These are phyloP conservation scores for Suhomyces atakaporum DNA, from an alignment of 1,139 yeast genomes.

Conservation along the genomic window DNA sequence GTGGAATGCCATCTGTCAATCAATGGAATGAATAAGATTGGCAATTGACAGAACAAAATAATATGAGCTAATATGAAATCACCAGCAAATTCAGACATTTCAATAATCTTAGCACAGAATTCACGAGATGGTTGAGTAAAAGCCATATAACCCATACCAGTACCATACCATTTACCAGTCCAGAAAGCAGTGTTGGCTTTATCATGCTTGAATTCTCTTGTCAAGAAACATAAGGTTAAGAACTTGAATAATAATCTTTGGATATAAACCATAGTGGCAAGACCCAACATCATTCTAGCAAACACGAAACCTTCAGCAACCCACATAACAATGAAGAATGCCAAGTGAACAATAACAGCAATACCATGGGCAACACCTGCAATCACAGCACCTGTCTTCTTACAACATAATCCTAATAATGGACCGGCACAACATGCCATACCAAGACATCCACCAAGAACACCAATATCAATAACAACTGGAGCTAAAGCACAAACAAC, in stretches of 20 bases:
- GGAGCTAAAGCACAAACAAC: constrained; percentile 92
- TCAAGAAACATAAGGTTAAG: constrained; percentile 74
- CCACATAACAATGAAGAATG: constrained; percentile 96
- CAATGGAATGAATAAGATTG: constrained; percentile 80
- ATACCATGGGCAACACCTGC: constrained; percentile 97
- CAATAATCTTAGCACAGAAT: constrained; percentile 90
- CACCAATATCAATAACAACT: constrained; percentile 86
- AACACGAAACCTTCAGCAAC: constrained; percentile 91
- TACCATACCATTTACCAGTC: constrained; percentile 99
- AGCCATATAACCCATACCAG: constrained; percentile 94
- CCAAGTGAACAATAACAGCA: constrained; percentile 81
- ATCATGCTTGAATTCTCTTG: constrained; percentile 97
- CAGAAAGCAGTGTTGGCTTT: constrained; percentile 98
- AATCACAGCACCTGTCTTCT: constrained; percentile 95
- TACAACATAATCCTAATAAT: constrained; percentile 89
- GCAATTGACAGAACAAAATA: constrained; percentile 85
- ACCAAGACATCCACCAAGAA: constrained; percentile 68
- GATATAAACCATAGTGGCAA: constrained; percentile 78
- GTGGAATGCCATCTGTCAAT: constrained; percentile 98
- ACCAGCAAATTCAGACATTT: constrained; percentile 94
- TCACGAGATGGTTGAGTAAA: constrained; percentile 97
- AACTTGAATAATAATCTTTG: constrained; percentile 89
- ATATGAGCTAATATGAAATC: constrained; percentile 93
- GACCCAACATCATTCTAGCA: constrained; percentile 83
- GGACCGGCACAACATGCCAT: constrained; percentile 98